These are phyloP conservation scores for Cryptococcus floricola DNA, from an alignment of 1,284 basidiomycete species.

Conservation along the genomic window DNA sequence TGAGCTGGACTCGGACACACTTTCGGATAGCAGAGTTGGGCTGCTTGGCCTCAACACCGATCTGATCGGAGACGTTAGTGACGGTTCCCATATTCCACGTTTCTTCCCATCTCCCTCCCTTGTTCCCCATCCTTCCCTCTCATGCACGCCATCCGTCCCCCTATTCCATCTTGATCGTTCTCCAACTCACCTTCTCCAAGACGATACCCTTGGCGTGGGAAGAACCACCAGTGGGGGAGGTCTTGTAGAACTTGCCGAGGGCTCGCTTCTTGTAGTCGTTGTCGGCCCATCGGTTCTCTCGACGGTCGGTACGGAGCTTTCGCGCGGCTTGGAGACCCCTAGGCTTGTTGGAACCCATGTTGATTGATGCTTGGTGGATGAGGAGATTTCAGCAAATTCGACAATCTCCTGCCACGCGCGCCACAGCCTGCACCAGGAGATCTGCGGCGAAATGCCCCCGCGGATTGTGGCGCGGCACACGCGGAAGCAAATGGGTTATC, in stretches of 20 bases:
- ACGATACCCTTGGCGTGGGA: conserved; percentile 99
- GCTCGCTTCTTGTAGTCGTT: conserved; percentile 99
- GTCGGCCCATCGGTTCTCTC: conserved; percentile 99
- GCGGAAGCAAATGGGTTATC: no score
- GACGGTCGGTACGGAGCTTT: conserved; percentile 91
- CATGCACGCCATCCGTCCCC: neutral
- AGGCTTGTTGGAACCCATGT: conserved; percentile 79
- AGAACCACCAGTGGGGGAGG: conserved; percentile 97
- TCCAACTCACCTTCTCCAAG: conserved; percentile 73
- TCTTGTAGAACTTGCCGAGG: conserved; percentile 99
- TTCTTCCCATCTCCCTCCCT: neutral
- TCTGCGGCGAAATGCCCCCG: no score
- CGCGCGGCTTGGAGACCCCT: conserved; percentile 98
- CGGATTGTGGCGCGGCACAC: neutral
- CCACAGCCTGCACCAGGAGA: neutral
- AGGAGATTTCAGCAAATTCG: conserved; percentile 1
- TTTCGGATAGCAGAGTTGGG: conserved; percentile 99
- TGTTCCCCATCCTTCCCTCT: neutral
- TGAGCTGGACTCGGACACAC: conserved; percentile 99
- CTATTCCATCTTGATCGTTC: neutral
- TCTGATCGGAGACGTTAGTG: conserved; percentile 27
- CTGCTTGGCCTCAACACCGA: conserved; percentile 64
- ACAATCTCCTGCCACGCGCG: no score
- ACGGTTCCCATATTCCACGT: neutral
- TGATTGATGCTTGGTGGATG: conserved; percentile 39